These are phyloP conservation scores for Pythium dissimile DNA, from an alignment of 352 stramenopile species.

Conservation along the genomic window DNA sequence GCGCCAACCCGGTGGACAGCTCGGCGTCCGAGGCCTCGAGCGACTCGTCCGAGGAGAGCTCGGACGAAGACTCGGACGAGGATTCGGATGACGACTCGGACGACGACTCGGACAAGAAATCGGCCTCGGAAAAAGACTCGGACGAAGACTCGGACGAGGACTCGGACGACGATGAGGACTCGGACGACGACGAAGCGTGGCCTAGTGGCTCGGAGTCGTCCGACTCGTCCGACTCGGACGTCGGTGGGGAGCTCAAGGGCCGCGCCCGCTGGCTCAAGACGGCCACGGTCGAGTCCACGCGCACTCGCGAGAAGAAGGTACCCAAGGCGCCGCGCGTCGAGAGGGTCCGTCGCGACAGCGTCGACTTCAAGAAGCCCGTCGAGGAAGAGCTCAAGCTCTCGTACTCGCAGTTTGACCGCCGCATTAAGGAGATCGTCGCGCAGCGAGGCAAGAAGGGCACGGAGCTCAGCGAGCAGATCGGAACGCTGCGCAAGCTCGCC, in stretches of 20 bases:
- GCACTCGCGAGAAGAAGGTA: constrained; percentile 26
- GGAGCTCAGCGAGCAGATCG: constrained; percentile 70
- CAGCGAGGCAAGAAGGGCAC: constrained; percentile 82
- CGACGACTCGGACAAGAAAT: constrained; percentile 25
- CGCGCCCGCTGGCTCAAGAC: constrained; percentile 96
- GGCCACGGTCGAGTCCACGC: constrained; percentile 38
- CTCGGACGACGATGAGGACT: constrained; percentile 19
- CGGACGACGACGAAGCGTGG: constrained; percentile 30
- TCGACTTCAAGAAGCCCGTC: constrained; percentile 53
- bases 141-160: constrained; percentile 32
- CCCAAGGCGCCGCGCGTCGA: constrained; percentile 26
- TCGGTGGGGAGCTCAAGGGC: constrained; percentile 92
- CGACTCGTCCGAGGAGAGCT: constrained; percentile 33
- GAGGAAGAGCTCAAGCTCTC: constrained; percentile 85
- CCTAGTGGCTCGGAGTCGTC: constrained; percentile 45
- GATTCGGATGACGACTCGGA: constrained; percentile 29
- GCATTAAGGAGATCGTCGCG: constrained; percentile 82
- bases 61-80: constrained; percentile 34
- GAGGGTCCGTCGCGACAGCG: constrained; percentile 47
- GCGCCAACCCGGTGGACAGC: constrained; percentile 83
- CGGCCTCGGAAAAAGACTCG: constrained; percentile 22
- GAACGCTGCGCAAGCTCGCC: constrained; percentile 67
- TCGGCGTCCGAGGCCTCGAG: constrained; percentile 57
- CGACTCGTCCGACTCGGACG: constrained; percentile 61
- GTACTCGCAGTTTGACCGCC: constrained; percentile 72